Percentiles rank a stretch among this genome's conserved stretches.
These are phyloP conservation scores for Cyberlindnera mississippiensis DNA, from an alignment of 805 yeast genomes.

Conservation along the genomic window DNA sequence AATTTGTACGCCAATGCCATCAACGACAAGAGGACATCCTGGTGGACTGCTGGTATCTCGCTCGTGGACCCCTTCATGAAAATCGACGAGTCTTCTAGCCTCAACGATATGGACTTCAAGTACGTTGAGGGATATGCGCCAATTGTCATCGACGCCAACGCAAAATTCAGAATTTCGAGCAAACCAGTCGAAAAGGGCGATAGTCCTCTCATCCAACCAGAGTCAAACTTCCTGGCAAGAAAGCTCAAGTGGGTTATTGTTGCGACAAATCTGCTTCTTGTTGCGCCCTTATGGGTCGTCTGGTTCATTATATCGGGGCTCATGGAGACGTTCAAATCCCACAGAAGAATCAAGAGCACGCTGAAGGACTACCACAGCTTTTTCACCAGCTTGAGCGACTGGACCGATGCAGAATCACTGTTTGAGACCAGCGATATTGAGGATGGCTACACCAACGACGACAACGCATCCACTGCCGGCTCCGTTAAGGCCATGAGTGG, in stretches of 20 bases:
- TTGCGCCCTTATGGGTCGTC: constrained; percentile 62
- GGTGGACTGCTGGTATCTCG: constrained; percentile 78
- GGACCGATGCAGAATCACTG: constrained; percentile 9
- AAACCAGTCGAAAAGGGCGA: constrained; percentile 16
- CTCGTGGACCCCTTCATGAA: constrained; percentile 52
- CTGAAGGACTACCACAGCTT: constrained; percentile 27
- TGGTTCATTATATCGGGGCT: constrained; percentile 47
- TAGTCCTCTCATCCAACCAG: constrained; percentile 2
- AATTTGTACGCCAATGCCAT: constrained; percentile 70
- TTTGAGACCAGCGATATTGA: constrained; percentile 2
- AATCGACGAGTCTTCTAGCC: constrained; percentile 41
- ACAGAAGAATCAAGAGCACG: constrained; percentile 33
- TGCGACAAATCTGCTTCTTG: constrained; percentile 40
- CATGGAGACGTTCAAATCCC: constrained; percentile 38
- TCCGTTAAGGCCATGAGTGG: constrained; percentile 14
- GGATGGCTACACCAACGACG: constrained; percentile 14
- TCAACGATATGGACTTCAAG: constrained; percentile 35
- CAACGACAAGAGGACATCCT: constrained; percentile 77
- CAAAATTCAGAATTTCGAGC: constrained; percentile 35
- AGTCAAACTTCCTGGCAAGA: constrained; percentile 31
- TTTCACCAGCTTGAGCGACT: constrained; percentile 20
- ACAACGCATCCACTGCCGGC: constrained; percentile 13
- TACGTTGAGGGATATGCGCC: constrained; percentile 54
- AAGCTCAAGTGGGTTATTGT: constrained; percentile 49
- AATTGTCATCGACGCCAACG: constrained; percentile 47